Evolutionary conservation across 805 yeast genomes (phyloP), one percentile per base, ranked within the genome.

Genomic region (Ogataea saltuana): DNA sequence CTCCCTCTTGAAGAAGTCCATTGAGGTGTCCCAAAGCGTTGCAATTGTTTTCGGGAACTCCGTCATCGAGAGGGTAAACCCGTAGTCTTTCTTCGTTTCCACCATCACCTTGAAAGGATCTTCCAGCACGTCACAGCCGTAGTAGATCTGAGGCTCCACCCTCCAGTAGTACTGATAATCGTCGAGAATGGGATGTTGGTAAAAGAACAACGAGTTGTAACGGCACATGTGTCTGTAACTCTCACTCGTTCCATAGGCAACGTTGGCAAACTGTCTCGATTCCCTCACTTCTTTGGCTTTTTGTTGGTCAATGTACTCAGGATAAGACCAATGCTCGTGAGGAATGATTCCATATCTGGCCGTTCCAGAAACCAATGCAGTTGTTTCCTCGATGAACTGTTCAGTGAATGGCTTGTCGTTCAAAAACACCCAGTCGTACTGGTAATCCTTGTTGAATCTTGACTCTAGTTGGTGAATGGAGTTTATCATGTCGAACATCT

Each of bases 201-300:
- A 76, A 59, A 78, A 78, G 53, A 81, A 84, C 55, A 72, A 65
- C 25, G 71, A 66, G 46, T 65, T 71, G 52, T 50, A 74, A 23
- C 79, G 59, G 51, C 78, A 74, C 95, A 87, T 87, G 61, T 83
- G 86, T 53, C 91, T 72, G 60, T 86, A 86, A 22, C 81, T 71
- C 53, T 80, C 84, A 31, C 81, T 74, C 8, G 68, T 74, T 15
- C 86, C 90, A 57, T 85, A 85, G 3, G 77, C 71, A 35, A 83
- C 71, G 22, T 51, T 45, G 12, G 61, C 31, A 46, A 69, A 61
- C 27, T 61, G 60, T 56, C 63, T 59, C 8, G 66, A 58, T 21
- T 58, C 62, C 46, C 72, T 50, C 15, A 61, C 56, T 22, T 61
- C 59, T 20, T 58, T 65, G 2, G 79, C 80, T 31, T 55, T 59